phyloP scores from a whole-genome alignment of 2,329 filamentous ascomycete genomes.

The Aspergillus hiratsukae region DNA sequence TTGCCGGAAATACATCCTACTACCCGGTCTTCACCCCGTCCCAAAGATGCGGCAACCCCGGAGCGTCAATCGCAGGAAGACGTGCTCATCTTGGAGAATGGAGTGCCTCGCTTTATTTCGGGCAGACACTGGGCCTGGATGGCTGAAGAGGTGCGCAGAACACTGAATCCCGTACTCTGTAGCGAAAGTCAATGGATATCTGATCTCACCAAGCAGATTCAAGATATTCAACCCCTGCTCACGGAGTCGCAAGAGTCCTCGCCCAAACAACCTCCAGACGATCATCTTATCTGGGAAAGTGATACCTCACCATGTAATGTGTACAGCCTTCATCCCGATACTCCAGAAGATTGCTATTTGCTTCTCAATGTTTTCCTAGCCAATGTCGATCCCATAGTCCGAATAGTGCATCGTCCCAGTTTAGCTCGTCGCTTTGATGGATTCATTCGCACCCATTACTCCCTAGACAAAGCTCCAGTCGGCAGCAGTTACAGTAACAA shows the following conservation, averaged over 20 bases:
- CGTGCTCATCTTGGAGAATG: no score
- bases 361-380: neutral
- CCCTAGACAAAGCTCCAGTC: neutral
- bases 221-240: neutral
- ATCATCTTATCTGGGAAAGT: neutral
- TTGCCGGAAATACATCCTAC: no score
- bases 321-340: neutral
- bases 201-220: no score
- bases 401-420: neutral
- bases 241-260: neutral
- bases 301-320: neutral
- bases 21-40: no score
- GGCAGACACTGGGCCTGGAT: no score
- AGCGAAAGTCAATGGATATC: no score
- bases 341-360: neutral
- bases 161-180: no score
- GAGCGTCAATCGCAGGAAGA: no score
- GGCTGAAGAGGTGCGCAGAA: no score
- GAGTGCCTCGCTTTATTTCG: no score
- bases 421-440: neutral
- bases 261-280: neutral
- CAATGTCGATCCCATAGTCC: neutral
- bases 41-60: no score
- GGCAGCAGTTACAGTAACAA: neutral
- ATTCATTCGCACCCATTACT: neutral